Evolutionary conservation across 2,329 filamentous ascomycete species (phyloP), one percentile per base, ranked within the genome.

Genomic region (Eutypella sp.): DNA sequence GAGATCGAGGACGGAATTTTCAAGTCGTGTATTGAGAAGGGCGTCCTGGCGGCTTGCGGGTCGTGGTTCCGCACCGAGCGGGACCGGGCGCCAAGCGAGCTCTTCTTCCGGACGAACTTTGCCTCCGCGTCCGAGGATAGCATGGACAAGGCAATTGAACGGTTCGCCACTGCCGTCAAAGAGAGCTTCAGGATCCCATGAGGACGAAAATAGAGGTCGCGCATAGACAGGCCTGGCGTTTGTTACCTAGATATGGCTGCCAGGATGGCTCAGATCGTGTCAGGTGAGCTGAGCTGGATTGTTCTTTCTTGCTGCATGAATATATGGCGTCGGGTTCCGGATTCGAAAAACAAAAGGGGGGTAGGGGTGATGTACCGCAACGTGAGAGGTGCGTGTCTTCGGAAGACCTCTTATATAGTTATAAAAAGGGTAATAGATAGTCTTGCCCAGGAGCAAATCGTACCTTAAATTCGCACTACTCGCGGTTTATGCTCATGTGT

Each of bases 91-190:
- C 74, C 74, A 8, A 72, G 74, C 10, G 84, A 82, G 23, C 74
- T 96, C 67, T 96, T 89, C 71, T 95, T 97, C 74, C 80, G 93
- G 43, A 83, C 88, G 4, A 99, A 92, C 0, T 99, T 87, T 70
- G 91, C 92, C 1, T 84, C 90, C 31, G 90, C 90, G 2, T 82
- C 79, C 11, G 74, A 78, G 13, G 78, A 83, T 45, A 79, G 82
- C 54, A 90, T 92, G 74, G 73, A 73, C 3, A 78, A 83, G 58
- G 87, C 87, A 2, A 89, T 90, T 47, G 73, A 75, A 51, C 73
- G 92, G 48, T 85, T 99, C 55, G 89, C 89, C 0, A 75, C 78
- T 46, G 87, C 89, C 7, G 72, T 97, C 34, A 77, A 80, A 53
- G 76, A 73, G 52, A 78, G 72, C 47, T 82, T 76, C 53, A 64